Percentiles rank a stretch among this genome's conserved stretches.
Evolutionary conservation across 2,329 filamentous ascomycete genomes (phyloP).

Genomic region (Alternaria burnsii): DNA sequence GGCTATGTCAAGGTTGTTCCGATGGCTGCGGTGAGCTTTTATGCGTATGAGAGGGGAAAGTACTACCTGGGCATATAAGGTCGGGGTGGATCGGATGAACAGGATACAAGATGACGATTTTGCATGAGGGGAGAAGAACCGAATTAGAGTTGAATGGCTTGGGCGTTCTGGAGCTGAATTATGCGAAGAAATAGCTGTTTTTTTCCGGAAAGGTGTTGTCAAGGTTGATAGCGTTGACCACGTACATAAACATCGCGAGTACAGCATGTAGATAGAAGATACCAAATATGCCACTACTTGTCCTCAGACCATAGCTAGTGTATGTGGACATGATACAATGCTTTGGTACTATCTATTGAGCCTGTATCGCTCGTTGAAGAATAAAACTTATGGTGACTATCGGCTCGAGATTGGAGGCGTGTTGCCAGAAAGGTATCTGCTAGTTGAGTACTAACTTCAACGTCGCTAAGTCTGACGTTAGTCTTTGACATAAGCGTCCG

Average conservation of each 20-base stretch:
- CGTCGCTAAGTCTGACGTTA: too few relatives aligned
- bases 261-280: not conserved
- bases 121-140: not conserved
- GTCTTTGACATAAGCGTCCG: too few relatives aligned
- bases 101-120: not conserved
- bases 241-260: not conserved
- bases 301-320: not conserved
- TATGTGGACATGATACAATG: too few relatives aligned
- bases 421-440: too few relatives aligned
- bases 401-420: too few relatives aligned
- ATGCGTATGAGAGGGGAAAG: constrained; percentile 72
- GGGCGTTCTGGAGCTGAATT: not conserved
- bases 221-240: not conserved
- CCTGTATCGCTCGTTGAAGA: too few relatives aligned
- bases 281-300: not conserved
- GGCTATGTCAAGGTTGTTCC: constrained; percentile 95
- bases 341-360: too few relatives aligned
- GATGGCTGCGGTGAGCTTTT: constrained; percentile 79
- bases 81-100: constrained; percentile 15
- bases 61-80: constrained; percentile 59
- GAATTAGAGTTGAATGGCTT: not conserved
- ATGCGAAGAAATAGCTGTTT: not conserved
- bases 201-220: not conserved
- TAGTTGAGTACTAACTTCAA: too few relatives aligned
- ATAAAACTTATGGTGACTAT: too few relatives aligned